Evolutionary conservation across 306 rosid species (phyloP).

Genomic region (Citrullus amarus): DNA sequence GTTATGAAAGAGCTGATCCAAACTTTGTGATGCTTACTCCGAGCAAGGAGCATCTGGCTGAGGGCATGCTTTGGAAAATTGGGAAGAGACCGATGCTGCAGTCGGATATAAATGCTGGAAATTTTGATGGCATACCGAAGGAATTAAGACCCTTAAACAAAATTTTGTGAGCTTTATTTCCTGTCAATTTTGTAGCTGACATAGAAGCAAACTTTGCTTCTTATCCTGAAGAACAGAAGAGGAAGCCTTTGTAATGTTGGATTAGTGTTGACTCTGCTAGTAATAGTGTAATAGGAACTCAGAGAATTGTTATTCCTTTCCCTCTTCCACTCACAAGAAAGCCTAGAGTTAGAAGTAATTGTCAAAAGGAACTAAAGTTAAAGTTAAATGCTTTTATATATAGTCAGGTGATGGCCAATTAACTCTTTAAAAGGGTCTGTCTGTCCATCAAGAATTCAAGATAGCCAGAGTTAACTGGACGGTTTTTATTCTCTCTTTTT

Average conservation of each 20-base stretch:
- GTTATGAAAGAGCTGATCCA: slow-evolving; percentile 96
- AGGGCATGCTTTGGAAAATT: slow-evolving; percentile 65
- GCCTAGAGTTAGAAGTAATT: background rate
- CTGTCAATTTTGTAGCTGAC: background rate
- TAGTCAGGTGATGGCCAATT: background rate
- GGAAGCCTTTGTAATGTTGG: background rate
- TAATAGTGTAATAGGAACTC: background rate
- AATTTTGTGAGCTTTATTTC: slow-evolving; percentile 32
- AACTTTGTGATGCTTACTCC: slow-evolving; percentile 89
- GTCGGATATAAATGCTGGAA: slow-evolving; percentile 58
- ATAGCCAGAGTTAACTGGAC: too few relatives aligned
- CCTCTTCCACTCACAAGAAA: background rate
- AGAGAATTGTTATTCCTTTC: background rate
- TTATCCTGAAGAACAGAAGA: slow-evolving; percentile 6
- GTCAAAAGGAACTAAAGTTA: background rate
- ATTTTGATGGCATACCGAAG: slow-evolving; percentile 66
- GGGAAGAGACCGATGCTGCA: slow-evolving; percentile 76
- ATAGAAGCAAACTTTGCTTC: background rate
- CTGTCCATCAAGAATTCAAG: too few relatives aligned
- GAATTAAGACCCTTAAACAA: slow-evolving; percentile 64
- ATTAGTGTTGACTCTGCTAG: background rate
- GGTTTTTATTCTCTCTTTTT: too few relatives aligned
- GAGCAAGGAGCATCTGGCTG: slow-evolving; percentile 76
- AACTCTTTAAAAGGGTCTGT: background rate
- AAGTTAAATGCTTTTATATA: background rate